Conservation (phyloP, 768 basidiomycete genomes). For the Collybiopsis luxurians region DNA sequence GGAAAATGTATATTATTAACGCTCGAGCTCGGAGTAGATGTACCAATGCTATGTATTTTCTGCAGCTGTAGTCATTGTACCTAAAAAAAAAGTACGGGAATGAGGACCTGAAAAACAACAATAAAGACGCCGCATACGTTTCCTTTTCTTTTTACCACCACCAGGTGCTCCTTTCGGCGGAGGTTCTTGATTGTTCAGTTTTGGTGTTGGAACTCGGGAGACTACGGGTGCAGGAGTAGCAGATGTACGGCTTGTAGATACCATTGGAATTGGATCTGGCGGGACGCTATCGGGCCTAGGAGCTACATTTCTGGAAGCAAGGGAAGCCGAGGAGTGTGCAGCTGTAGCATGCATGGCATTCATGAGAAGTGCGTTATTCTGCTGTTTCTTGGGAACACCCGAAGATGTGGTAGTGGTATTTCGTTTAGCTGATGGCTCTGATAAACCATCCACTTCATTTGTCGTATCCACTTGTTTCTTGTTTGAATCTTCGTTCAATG, state of each 20-base stretch:
- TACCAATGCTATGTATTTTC: neutral
- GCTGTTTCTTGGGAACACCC: constrained; percentile 48
- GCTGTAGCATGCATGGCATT: constrained; percentile 83
- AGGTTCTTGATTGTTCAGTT: constrained; percentile 38
- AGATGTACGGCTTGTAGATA: constrained; percentile 12
- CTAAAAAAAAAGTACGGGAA: neutral
- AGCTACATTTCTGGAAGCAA: constrained; percentile 37
- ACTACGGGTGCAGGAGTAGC: constrained; percentile 20
- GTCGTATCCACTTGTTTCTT: constrained; percentile 35
- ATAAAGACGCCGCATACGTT: constrained; percentile 49
- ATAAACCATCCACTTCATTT: constrained; percentile 18
- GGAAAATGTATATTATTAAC: no score
- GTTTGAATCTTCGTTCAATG: constrained; percentile 34
- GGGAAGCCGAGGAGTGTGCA: constrained; percentile 56
- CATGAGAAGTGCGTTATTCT: constrained; percentile 66
- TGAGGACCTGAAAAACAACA: constrained; percentile 1
- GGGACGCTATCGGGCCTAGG: constrained; percentile 22
- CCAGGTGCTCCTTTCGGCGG: constrained; percentile 45
- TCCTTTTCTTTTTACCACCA: constrained; percentile 71
- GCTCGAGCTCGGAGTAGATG: neutral
- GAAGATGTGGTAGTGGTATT: constrained; percentile 16
- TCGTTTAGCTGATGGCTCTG: constrained; percentile 11
- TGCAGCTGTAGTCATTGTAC: neutral
- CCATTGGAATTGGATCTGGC: constrained; percentile 13
- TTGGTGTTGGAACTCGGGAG: constrained; percentile 3